Evolutionary conservation across 2,329 filamentous ascomycete genomes (phyloP).

Genomic region (Chrysoporthe puriensis): DNA sequence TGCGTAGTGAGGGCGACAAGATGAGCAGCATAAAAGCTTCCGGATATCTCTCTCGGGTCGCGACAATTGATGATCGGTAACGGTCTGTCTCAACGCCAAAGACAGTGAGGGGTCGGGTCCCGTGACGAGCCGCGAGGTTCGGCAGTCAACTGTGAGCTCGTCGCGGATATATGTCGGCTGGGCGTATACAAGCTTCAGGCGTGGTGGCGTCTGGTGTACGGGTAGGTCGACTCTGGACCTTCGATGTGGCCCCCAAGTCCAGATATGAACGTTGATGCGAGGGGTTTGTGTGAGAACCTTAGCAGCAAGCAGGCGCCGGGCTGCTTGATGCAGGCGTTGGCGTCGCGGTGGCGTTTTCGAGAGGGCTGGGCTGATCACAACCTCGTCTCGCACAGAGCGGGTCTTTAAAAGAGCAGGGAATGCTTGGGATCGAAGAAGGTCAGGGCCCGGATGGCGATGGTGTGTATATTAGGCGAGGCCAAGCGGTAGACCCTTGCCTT

Average conservation of each 20-base stretch:
- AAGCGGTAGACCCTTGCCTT: conserved; percentile 52
- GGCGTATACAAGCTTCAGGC: background rate
- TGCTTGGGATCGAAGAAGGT: conserved; percentile 9
- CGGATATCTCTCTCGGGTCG: background rate
- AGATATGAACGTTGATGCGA: conserved; percentile 25
- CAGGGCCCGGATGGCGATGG: conserved; percentile 28
- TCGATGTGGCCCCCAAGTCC: conserved; percentile 16
- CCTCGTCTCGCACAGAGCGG: conserved; percentile 32
- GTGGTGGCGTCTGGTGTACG: conserved; percentile 16
- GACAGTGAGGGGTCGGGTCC: background rate
- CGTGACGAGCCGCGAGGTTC: background rate
- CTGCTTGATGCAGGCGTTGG: conserved; percentile 10
- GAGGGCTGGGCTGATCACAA: conserved; percentile 11
- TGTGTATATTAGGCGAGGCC: conserved; percentile 33
- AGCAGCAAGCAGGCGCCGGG: conserved; percentile 13
- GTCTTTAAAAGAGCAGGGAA: conserved; percentile 16
- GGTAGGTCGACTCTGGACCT: conserved; percentile 6
- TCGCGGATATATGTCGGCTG: conserved; percentile 1
- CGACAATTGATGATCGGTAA: background rate
- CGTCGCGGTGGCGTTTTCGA: conserved; percentile 18
- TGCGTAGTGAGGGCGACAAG: background rate
- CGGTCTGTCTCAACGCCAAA: background rate
- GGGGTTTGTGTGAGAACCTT: conserved; percentile 4
- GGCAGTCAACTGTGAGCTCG: background rate
- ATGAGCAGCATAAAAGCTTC: background rate